These are phyloP conservation scores for Elsinoe necatrix DNA, from an alignment of 2,329 filamentous ascomycete species.

Conservation along the genomic window DNA sequence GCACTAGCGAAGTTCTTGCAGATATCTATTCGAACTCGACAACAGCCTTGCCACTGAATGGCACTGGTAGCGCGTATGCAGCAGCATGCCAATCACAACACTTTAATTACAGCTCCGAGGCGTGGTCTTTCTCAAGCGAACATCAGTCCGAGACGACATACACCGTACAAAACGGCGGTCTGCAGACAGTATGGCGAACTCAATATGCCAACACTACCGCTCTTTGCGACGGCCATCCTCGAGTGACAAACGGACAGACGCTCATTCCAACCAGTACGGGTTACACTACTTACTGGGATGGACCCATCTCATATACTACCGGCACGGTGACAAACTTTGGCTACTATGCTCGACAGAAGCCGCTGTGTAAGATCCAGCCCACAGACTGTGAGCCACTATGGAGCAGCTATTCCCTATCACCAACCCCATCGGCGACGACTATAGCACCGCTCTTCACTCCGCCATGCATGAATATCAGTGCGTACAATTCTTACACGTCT, in stretches of 20 bases:
- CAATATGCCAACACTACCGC: conserved; percentile 26
- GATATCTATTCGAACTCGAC: neutral
- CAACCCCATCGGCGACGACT: neutral
- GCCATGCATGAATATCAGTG: conserved; percentile 21
- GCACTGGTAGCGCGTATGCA: conserved; percentile 11
- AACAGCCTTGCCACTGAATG: neutral
- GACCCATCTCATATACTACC: neutral
- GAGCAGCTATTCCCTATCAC: neutral
- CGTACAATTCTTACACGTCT: conserved; percentile 15
- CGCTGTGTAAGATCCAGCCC: neutral
- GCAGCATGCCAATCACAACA: conserved; percentile 8
- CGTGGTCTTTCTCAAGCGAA: conserved; percentile 9
- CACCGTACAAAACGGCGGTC: conserved; percentile 18
- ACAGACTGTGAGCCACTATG: neutral
- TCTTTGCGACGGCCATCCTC: conserved; percentile 25
- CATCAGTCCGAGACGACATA: neutral
- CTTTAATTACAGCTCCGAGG: conserved; percentile 5
- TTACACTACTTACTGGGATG: neutral
- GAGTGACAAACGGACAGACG: conserved; percentile 23
- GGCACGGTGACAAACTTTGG: neutral
- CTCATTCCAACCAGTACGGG: conserved; percentile 18
- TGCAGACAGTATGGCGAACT: conserved; percentile 18
- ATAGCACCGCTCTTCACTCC: conserved; percentile 22
- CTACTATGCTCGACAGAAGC: neutral
- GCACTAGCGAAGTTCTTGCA: too few relatives aligned